Evolutionary conservation across 306 rosid genomes (phyloP).

Genomic region (Glycine latifolia): DNA sequence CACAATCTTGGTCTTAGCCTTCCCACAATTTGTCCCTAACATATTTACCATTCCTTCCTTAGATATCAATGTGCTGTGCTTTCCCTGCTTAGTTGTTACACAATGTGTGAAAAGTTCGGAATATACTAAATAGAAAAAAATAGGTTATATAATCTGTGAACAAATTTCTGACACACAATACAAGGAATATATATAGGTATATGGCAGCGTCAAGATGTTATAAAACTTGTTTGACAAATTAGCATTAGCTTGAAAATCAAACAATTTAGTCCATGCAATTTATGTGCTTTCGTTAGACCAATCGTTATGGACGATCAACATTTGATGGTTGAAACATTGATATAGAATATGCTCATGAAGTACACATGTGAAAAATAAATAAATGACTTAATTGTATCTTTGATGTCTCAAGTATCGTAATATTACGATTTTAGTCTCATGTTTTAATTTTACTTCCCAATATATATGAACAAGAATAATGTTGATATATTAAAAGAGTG

Average conservation of each 20-base stretch:
- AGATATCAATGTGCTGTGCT: not conserved
- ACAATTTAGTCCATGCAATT: not conserved
- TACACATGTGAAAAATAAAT: too few relatives aligned
- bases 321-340: slow-evolving; percentile 19
- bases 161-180: not conserved
- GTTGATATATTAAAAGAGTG: too few relatives aligned
- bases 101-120: not conserved
- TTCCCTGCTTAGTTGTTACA: not conserved
- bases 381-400: too few relatives aligned
- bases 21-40: not conserved
- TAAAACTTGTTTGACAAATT: slow-evolving; percentile 19
- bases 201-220: too few relatives aligned
- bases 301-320: slow-evolving; percentile 17
- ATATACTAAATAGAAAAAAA: not conserved
- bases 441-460: too few relatives aligned
- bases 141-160: not conserved
- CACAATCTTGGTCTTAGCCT: slow-evolving; percentile 33
- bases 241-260: not conserved
- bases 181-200: not conserved
- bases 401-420: too few relatives aligned
- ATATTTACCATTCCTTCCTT: slow-evolving; percentile 9
- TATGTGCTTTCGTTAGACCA: not conserved
- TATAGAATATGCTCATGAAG: not conserved
- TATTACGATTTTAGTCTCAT: too few relatives aligned
- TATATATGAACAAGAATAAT: too few relatives aligned